Base-by-base conservation (phyloP, 2,329 filamentous ascomycete genomes). In the Mycosphaerelloides madeirae region DNA sequence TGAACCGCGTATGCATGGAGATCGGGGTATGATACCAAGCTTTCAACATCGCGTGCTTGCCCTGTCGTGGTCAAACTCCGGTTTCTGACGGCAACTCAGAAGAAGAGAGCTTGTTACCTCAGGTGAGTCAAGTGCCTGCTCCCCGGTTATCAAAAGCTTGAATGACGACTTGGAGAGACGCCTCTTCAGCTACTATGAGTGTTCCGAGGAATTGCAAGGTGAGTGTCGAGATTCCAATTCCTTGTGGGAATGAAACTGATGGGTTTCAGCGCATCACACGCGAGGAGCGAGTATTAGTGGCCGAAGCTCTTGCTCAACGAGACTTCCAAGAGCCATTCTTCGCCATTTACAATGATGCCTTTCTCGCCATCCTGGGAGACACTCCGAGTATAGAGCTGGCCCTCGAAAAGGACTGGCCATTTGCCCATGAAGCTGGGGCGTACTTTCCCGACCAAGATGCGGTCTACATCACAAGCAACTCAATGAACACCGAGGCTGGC, bases 401-500 rank as follows among this genome's bases (percentile, higher is more conserved):
- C 3, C 18, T 60, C 2, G 50, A 57, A 32, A 55, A 55, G 29
- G 53, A 58, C 34, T 58, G 52, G 37, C 53, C 53, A 8, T 61
- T 62, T 41, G 58, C 60, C 1, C 70, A 73, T 53, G 70, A 72
- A 56, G 62, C 62, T 18, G 60, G 57, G 28, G 60, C 64, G n/a
- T 65, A 62, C 49, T 35, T 61, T 28, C 59, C 60, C 6, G 44
- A 52, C 9, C 52, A 61, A 36, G 65, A 70, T 48, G 65, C 63
- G 16, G 44, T 71, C 6, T 72, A 69, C 51, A 63, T 72, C 14
- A 69, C 69, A 2, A 66, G 63, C 46, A 72, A 71, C 49, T 65
- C 48, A 13, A 42, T 59, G 28, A 32, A 43, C n/a, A 43, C 44
- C 11, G 40, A 46, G 9, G 15, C 22, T 2, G 36, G 42, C n/a